These are phyloP conservation scores for Ogataea ramenticola DNA, from an alignment of 805 yeast species.

Conservation along the genomic window DNA sequence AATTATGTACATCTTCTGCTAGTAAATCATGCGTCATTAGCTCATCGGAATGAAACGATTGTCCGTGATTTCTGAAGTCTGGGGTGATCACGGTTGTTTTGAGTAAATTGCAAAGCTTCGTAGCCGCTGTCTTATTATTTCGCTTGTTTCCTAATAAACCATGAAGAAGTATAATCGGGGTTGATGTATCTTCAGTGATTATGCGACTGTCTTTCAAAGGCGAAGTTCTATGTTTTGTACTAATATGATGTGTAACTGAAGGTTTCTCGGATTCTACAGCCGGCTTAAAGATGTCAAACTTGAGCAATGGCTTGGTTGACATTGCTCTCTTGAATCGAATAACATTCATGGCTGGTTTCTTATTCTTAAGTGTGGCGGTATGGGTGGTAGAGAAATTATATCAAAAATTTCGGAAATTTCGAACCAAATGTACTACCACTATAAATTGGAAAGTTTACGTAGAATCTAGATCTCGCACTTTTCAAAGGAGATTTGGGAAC, in stretches of 20 bases:
- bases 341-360: no score
- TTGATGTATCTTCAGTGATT: constrained; percentile 4
- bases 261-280: background rate
- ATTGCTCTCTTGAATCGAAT: background rate
- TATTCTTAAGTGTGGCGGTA: no score
- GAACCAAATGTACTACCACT: no score
- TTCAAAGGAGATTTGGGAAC: no score
- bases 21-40: constrained; percentile 63
- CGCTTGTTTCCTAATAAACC: constrained; percentile 80
- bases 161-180: constrained; percentile 75
- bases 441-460: no score
- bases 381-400: no score
- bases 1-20: constrained; percentile 75
- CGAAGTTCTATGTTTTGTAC: background rate
- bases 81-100: constrained; percentile 54
- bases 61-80: constrained; percentile 88
- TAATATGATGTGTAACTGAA: background rate
- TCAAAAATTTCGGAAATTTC: no score
- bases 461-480: no score
- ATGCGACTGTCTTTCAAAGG: no score
- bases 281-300: background rate
- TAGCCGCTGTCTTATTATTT: constrained; percentile 73
- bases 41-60: constrained; percentile 63
- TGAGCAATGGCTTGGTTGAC: background rate
- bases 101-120: constrained; percentile 36